These are phyloP conservation scores for Magnaporthiopsis rhizophila DNA, from an alignment of 2,329 filamentous ascomycete species.

Conservation along the genomic window DNA sequence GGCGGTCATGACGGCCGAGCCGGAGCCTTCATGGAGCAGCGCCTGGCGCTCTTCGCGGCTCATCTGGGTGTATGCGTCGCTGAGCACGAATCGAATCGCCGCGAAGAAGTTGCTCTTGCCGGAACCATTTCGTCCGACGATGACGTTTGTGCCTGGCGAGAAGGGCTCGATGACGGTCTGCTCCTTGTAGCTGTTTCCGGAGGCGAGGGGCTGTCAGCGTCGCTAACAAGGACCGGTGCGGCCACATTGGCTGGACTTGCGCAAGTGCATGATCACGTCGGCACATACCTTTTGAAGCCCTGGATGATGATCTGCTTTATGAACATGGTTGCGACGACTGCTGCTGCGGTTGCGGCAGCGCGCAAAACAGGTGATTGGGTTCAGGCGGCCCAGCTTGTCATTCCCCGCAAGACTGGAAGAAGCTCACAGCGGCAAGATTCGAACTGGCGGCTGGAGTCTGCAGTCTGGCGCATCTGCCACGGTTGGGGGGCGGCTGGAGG, in stretches of 20 bases:
- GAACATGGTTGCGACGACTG: conserved; percentile 59
- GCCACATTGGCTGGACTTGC: conserved; percentile 7
- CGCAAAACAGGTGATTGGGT: conserved; percentile 4
- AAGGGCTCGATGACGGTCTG: conserved; percentile 98
- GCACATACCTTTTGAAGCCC: conserved; percentile 88
- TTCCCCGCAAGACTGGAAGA: not conserved
- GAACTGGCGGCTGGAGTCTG: not conserved
- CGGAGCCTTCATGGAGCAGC: conserved; percentile 94
- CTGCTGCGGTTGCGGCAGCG: conserved; percentile 20
- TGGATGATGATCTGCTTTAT: conserved; percentile 99
- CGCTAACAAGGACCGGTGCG: too few species aligned
- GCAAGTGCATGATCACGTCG: conserved; percentile 1
- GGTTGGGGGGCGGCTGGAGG: not conserved
- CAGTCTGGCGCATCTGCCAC: conserved; percentile 1
- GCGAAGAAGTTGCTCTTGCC: conserved; percentile 99
- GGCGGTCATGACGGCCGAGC: conserved; percentile 97
- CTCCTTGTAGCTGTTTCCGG: conserved; percentile 78
- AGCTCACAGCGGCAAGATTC: not conserved
- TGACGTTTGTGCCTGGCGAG: conserved; percentile 94
- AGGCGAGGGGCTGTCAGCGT: conserved; percentile 13
- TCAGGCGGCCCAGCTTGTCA: not conserved
- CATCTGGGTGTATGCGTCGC: conserved; percentile 95
- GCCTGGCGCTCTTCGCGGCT: conserved; percentile 92
- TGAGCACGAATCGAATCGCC: conserved; percentile 94
- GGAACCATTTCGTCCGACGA: conserved; percentile 97